These are phyloP conservation scores for Verticillium dahliae DNA, from an alignment of 2,329 filamentous ascomycete species.

Conservation along the genomic window DNA sequence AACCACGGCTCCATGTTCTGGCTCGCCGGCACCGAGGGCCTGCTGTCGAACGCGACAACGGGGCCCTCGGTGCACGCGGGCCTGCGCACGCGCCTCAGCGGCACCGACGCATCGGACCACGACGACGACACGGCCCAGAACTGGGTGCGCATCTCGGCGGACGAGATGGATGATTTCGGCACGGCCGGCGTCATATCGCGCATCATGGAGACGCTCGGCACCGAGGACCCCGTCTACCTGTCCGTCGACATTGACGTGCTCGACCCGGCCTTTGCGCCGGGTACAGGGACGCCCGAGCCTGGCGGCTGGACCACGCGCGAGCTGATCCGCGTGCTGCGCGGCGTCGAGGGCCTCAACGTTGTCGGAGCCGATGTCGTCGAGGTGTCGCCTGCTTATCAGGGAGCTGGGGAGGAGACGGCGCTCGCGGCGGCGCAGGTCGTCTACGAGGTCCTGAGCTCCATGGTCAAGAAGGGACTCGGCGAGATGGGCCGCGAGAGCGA, in stretches of 20 bases:
- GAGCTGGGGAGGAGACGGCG: conserved; percentile 71
- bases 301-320: conserved; percentile 89
- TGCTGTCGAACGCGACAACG: conserved; percentile 65
- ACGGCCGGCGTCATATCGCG: conserved; percentile 60
- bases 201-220: conserved; percentile 68
- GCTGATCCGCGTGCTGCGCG: conserved; percentile 74
- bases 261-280: conserved; percentile 44
- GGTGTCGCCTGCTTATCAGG: conserved; percentile 80
- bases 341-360: conserved; percentile 75
- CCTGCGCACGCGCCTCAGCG: conserved; percentile 68
- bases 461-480: conserved; percentile 49
- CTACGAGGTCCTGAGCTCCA: conserved; percentile 77
- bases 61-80: conserved; percentile 76
- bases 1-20: conserved; percentile 92
- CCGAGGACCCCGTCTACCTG: conserved; percentile 72
- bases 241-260: conserved; percentile 41
- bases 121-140: conserved; percentile 68
- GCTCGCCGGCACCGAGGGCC: conserved; percentile 73
- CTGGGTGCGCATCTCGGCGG: conserved; percentile 72
- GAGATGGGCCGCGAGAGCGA: conserved; percentile 27
- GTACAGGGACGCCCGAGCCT: conserved; percentile 82
- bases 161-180: conserved; percentile 83
- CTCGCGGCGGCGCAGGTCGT: conserved; percentile 78
- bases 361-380: conserved; percentile 90
- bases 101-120: conserved; percentile 59